A percentile compares a stretch with the other conserved stretches of the same genome.
These are phyloP conservation scores for Sphaerosporella brunnea DNA, from an alignment of 495 filamentous ascomycete genomes.

Conservation along the genomic window DNA sequence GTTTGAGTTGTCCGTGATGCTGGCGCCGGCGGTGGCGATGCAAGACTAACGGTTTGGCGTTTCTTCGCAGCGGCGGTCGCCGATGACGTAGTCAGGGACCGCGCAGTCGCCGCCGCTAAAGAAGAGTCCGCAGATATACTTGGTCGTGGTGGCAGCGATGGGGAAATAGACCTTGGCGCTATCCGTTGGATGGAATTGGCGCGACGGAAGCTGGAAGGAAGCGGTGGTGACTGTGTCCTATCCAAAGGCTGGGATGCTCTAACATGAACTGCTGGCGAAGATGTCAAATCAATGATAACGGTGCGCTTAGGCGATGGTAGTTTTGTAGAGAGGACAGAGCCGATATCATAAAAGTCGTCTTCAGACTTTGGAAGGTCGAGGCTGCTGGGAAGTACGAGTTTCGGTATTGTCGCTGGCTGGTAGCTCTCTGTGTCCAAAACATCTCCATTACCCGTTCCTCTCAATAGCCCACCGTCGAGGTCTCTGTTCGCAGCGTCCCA, in stretches of 20 bases:
- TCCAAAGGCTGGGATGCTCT: neutral
- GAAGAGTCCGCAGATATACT: neutral
- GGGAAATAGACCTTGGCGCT: neutral
- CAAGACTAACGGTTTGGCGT: neutral
- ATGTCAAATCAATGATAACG: neutral
- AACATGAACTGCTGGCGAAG: neutral
- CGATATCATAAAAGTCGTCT: neutral
- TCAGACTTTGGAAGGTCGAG: neutral
- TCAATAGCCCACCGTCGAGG: conserved; percentile 40
- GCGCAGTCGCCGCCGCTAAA: neutral
- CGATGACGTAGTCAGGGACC: neutral
- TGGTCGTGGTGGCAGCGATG: neutral
- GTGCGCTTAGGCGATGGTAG: too few species aligned
- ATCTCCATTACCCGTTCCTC: conserved; percentile 38
- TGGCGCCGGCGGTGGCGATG: neutral
- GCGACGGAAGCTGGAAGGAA: too few species aligned
- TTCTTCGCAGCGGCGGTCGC: neutral
- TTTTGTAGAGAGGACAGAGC: neutral
- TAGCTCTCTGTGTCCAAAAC: conserved; percentile 28
- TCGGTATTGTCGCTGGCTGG: conserved; percentile 28
- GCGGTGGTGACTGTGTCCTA: too few species aligned
- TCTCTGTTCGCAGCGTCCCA: conserved; percentile 57
- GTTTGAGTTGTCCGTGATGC: neutral
- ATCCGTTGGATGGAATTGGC: too few species aligned
- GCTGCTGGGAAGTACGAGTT: neutral